Conservation (phyloP, 306 rosid genomes). For the Cyamopsis tetragonoloba region DNA sequence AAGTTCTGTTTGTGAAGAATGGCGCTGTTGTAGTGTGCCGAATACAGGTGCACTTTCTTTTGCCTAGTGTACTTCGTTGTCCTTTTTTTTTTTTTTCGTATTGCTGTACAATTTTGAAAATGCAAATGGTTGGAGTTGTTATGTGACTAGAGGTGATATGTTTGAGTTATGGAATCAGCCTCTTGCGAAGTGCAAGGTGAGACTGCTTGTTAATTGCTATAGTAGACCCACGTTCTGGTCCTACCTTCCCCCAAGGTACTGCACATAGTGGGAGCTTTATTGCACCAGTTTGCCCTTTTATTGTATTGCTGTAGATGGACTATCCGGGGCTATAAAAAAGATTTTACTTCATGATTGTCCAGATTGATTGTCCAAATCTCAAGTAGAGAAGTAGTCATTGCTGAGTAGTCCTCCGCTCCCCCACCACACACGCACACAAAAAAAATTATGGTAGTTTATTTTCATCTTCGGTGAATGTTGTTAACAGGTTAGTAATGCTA, state of each 20-base stretch:
- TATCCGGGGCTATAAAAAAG: neutral
- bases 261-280: neutral
- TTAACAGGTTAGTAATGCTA: constrained; percentile 60
- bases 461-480: constrained; percentile 11
- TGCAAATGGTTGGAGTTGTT: neutral
- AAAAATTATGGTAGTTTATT: neutral
- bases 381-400: neutral
- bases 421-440: too few relatives aligned
- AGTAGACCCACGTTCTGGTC: neutral
- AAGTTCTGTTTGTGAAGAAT: constrained; percentile 84
- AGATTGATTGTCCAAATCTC: neutral
- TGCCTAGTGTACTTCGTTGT: neutral
- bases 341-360: neutral
- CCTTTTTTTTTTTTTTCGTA: neutral
- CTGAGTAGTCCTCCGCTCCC: neutral
- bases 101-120: neutral
- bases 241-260: neutral
- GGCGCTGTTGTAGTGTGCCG: constrained; percentile 82
- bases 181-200: neutral
- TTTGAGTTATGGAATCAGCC: neutral
- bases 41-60: constrained; percentile 64
- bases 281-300: neutral
- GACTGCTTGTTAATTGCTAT: neutral
- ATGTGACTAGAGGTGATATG: neutral
- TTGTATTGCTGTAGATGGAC: neutral